Evolutionary conservation across 1,139 yeast genomes (phyloP), one percentile per base, ranked within the genome.

Genomic region (Geotrichum restrictum): DNA sequence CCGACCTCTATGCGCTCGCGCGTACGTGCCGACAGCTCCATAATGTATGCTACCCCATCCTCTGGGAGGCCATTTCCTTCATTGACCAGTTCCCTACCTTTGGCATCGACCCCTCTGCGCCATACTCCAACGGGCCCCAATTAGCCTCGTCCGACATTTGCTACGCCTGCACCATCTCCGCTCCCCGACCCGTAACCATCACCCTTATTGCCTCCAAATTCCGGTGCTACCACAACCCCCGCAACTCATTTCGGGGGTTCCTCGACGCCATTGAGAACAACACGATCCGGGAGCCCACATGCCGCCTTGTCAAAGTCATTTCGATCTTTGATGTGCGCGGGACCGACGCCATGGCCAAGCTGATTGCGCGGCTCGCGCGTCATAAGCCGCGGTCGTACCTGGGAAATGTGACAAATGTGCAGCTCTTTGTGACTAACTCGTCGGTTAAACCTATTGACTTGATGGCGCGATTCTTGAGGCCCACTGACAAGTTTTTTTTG

Each of bases 131-230:
- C 39, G 47, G 47, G 13, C 45, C 45, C 2, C 49, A 45, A 29
- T 43, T 45, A 8, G 43, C 41, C 13, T 27, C 49, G 36, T 43
- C 49, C 2, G 49, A 45, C 24, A 46, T 46, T 7, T 46, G 49
- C 44, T 46, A 46, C 32, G 49, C 49, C n/a, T 46, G 49, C 21
- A 38, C 49, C 22, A 46, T 46, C 21, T 39, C 49, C 14, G 43
- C 49, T 3, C 49, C 49, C n/a, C 36, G 43, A n/a, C 37, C 29
- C 18, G 38, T 46, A 8, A 46, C 45, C 16, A 7, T n/a, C 3
- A 27, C n/a, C 10, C 44, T 46, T 13, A 46, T 46, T 14, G 49
- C 45, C 4, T 38, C 49, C 39, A 38, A 39, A 29, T 46, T 31
- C 32, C 36, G 49, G 19, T 46, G 49, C 44, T 46, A 46, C 44